A percentile compares a stretch with the other conserved stretches of the same genome.
phyloP scores from a whole-genome alignment of 768 basidiomycete genomes.

The Boletus subcaerulescens region DNA sequence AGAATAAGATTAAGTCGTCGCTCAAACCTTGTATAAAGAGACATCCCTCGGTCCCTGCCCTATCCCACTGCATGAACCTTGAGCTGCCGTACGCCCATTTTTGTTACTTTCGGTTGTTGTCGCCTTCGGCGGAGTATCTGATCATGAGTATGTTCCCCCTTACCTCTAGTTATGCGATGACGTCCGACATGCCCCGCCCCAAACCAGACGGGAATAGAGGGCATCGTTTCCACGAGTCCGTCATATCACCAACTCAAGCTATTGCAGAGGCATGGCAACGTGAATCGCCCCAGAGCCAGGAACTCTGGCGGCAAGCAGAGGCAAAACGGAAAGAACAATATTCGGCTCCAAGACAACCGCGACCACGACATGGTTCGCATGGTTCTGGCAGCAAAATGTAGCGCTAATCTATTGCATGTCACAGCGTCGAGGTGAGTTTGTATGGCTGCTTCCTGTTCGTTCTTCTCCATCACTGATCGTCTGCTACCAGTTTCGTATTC shows the following conservation, averaged over 20 bases:
- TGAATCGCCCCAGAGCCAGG: slow-evolving; percentile 57
- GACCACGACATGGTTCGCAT: slow-evolving; percentile 33
- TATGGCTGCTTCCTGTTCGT: neutral
- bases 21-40: slow-evolving; percentile 37
- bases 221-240: slow-evolving; percentile 26
- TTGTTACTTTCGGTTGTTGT: slow-evolving; percentile 26
- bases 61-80: slow-evolving; percentile 33
- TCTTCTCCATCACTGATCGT: slow-evolving; percentile 3
- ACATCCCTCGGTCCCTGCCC: slow-evolving; percentile 29
- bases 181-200: slow-evolving; percentile 33
- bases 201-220: slow-evolving; percentile 35
- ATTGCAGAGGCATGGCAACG: slow-evolving; percentile 70
- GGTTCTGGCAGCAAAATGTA: slow-evolving; percentile 54
- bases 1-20: slow-evolving; percentile 29
- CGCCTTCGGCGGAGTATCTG: slow-evolving; percentile 19
- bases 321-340: slow-evolving; percentile 48
- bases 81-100: slow-evolving; percentile 38
- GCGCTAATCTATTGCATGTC: slow-evolving; percentile 14
- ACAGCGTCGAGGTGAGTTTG: slow-evolving; percentile 11
- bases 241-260: slow-evolving; percentile 52
- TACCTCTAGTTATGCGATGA: slow-evolving; percentile 33
- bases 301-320: slow-evolving; percentile 57
- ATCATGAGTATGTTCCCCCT: slow-evolving; percentile 30
- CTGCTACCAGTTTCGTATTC: slow-evolving; percentile 27
- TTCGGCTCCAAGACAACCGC: slow-evolving; percentile 34